Percentiles rank a stretch among this genome's conserved stretches.
Evolutionary conservation across 352 stramenopile genomes (phyloP).

Genomic region (Phytopythium kandeliae): DNA sequence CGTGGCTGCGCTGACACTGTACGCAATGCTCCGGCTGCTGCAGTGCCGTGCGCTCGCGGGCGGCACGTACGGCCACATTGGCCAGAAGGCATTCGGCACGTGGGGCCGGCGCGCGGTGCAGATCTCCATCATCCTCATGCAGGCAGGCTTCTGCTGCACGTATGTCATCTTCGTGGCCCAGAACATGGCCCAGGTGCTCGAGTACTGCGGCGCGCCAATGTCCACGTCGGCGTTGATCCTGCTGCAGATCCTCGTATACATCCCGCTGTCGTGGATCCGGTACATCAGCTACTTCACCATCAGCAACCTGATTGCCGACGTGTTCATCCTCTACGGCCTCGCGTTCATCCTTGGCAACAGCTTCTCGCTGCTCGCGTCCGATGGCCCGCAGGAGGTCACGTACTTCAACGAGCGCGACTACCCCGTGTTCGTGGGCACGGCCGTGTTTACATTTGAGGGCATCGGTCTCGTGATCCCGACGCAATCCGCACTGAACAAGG

Average conservation of each 20-base stretch:
- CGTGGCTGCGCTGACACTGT: slow-evolving; percentile 60
- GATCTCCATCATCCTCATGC: slow-evolving; percentile 81
- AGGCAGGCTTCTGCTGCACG: slow-evolving; percentile 79
- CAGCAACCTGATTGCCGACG: slow-evolving; percentile 77
- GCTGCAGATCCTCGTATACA: slow-evolving; percentile 68
- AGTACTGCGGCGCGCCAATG: slow-evolving; percentile 37
- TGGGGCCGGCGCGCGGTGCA: slow-evolving; percentile 74
- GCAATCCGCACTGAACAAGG: slow-evolving; percentile 55
- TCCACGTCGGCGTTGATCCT: slow-evolving; percentile 57
- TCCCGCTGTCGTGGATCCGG: slow-evolving; percentile 77
- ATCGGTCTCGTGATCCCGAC: slow-evolving; percentile 78
- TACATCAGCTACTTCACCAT: slow-evolving; percentile 87
- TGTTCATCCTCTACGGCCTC: slow-evolving; percentile 81
- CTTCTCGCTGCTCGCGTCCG: slow-evolving; percentile 44
- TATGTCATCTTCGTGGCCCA: slow-evolving; percentile 83
- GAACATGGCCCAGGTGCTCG: slow-evolving; percentile 69
- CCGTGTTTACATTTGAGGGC: slow-evolving; percentile 79
- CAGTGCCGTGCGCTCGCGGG: slow-evolving; percentile 62
- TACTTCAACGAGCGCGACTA: slow-evolving; percentile 75
- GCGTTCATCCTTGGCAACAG: slow-evolving; percentile 72
- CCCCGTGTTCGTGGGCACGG: slow-evolving; percentile 72
- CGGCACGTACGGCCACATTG: slow-evolving; percentile 75
- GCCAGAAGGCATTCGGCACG: slow-evolving; percentile 54
- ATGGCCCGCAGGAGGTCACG: slow-evolving; percentile 43
- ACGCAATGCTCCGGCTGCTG: slow-evolving; percentile 71